Evolutionary conservation across 768 basidiomycete species (phyloP), one percentile per base, ranked within the genome.

Genomic region (Lentinula sp.): DNA sequence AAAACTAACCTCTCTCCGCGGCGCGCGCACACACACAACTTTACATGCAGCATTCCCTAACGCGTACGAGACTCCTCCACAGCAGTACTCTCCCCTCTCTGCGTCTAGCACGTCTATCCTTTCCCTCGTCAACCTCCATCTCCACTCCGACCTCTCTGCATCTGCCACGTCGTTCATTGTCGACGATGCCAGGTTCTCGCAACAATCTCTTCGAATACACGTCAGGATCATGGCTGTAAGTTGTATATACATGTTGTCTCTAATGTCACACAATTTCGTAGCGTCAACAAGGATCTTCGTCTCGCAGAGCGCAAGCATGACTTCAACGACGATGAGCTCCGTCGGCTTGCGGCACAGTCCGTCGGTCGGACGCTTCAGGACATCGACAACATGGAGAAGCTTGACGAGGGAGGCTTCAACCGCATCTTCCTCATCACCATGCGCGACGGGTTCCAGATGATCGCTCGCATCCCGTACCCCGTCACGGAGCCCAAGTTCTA

Each of bases 381-480:
- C 65, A 67, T 77, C 66, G 66, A 68, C 65, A 61, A 37, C 61
- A 54, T 77, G 0, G 4, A 5, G 61, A 82, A 80, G 65, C 78
- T 81, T 39, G 78, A 66, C 61, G 80, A 82, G 74, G 76, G 74
- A 6, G 71, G 72, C 35, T 71, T 71, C 64, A 77, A 76, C 64
- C 72, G 72, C 28, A 69, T 63, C 28, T 76, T 77, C 59, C 67
- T 68, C 57, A 70, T 77, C 63, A 71, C 70, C 51, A 66, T 79
- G 59, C 66, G 69, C 58, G 69, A 68, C 62, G 69, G 67, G 23
- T 69, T 66, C 57, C 64, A 75, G 62, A 63, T 76, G 43, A 68
- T 77, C 18, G 73, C 73, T 8, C 74, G 74, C 61, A 69, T 76
- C 60, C 73, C 76, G 49, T 72, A 69, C 61, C 68, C 72, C 54